Percentiles rank a stretch among this genome's conserved stretches.
Conservation (phyloP, 2,329 filamentous ascomycete genomes). For the Diaporthe amygdali region DNA sequence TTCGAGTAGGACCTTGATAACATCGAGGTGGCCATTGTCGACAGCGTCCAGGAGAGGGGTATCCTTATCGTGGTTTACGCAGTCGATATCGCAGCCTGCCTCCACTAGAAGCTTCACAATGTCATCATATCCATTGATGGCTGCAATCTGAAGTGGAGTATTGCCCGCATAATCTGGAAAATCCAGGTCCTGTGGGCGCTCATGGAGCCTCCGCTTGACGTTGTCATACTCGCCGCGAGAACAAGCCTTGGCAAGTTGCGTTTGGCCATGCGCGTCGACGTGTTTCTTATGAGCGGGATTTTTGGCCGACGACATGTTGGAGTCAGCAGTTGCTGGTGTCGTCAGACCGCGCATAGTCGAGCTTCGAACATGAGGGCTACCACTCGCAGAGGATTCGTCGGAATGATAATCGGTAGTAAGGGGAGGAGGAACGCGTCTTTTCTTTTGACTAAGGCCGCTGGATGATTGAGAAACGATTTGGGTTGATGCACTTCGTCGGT, state of each 20-base stretch:
- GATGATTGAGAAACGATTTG: conserved; percentile 62
- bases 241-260: conserved; percentile 86
- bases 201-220: conserved; percentile 75
- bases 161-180: conserved; percentile 95
- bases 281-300: conserved; percentile 81
- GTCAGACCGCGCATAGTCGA: conserved; percentile 62
- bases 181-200: conserved; percentile 87
- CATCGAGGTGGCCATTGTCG: conserved; percentile 90
- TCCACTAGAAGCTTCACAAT: conserved; percentile 88
- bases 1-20: conserved; percentile 82
- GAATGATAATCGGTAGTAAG: conserved; percentile 70
- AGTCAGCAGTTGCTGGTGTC: conserved; percentile 61
- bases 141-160: conserved; percentile 90
- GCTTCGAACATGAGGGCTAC: conserved; percentile 63
- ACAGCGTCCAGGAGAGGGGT: conserved; percentile 95
- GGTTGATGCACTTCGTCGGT: conserved; percentile 69
- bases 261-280: conserved; percentile 91
- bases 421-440: conserved; percentile 65
- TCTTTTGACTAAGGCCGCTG: conserved; percentile 64
- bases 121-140: conserved; percentile 82
- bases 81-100: conserved; percentile 84
- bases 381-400: conserved; percentile 68
- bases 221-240: conserved; percentile 82
- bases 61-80: conserved; percentile 80
- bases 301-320: conserved; percentile 70